These are phyloP conservation scores for Allium fistulosum DNA, from an alignment of 106 monocot genomes.

Conservation along the genomic window DNA sequence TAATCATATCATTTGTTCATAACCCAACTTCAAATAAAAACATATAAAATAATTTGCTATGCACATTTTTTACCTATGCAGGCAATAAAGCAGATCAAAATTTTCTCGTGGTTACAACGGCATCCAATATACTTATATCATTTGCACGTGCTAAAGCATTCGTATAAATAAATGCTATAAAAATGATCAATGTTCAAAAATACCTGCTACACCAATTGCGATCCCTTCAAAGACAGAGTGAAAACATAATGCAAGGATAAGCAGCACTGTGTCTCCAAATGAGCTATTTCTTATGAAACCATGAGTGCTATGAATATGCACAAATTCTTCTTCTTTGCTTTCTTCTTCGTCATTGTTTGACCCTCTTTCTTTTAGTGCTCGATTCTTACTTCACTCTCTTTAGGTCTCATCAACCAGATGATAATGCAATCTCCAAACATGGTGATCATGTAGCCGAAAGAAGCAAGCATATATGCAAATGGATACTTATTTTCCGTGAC, in stretches of 20 bases:
- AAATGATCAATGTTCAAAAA: too few species aligned
- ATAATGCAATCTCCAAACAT: conserved; percentile 57
- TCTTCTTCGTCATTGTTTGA: not conserved
- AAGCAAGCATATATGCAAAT: conserved; percentile 73
- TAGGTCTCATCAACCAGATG: conserved; percentile 8
- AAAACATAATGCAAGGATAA: conserved; percentile 66
- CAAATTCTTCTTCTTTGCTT: not conserved
- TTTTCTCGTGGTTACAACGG: too few species aligned
- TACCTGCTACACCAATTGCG: conserved; percentile 77
- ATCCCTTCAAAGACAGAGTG: conserved; percentile 88
- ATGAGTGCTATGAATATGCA: not conserved
- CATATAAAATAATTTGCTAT: too few species aligned
- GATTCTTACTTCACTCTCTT: conserved; percentile 2
- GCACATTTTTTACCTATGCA: too few species aligned
- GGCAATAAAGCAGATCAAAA: too few species aligned
- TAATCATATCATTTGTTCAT: too few species aligned
- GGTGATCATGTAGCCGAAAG: conserved; percentile 53
- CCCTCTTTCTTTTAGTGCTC: not conserved
- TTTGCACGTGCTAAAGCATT: too few species aligned
- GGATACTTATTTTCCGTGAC: conserved; percentile 45
- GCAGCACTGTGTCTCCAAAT: conserved; percentile 54
- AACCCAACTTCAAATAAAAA: too few species aligned
- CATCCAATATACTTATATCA: too few species aligned
- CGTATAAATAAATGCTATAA: too few species aligned
- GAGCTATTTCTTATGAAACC: conserved; percentile 13